Evolutionary conservation across 768 basidiomycete species (phyloP), one percentile per base, ranked within the genome.

Genomic region (Tremella mesenterica): DNA sequence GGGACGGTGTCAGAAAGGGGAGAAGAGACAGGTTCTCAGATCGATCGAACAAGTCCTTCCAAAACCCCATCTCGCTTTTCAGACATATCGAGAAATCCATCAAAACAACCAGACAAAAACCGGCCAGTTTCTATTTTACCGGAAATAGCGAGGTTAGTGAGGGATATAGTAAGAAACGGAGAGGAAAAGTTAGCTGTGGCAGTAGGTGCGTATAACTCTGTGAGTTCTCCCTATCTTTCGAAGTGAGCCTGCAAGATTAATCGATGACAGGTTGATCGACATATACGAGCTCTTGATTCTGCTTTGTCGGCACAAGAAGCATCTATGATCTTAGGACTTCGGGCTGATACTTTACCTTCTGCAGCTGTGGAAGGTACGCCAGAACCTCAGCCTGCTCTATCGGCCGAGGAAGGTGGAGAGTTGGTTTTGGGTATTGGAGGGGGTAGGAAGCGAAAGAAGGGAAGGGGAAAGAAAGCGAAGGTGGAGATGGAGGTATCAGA

Each of bases 141-240:
- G 18, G 63, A 69, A 45, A 74, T 74, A 26, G 68, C 63, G 2
- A 55, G 56, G 46, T 43, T 74, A 20, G 56, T 63, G 14, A 44
- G 61, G 29, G 68, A 70, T n/a, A 56, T 74, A 7, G 55, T 72
- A 8, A 18, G 69, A 34, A 65, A 67, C n/a, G 64, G 65, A 2
- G 71, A 74, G 20, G 73, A 74, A 49, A 74, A 74, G 44, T 64
- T 73, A 7, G 71, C 71, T 2, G 55, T 74, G 13, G 71, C 73
- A 14, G 55, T 65, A 2, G 71, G 65, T n/a, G 67, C 70, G 0
- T 74, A 74, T 51, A 71, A 73, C 34, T 56, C 70, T 28, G 71
- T 71, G 30, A 49, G 71, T 60, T n/a, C 3, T 5, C 20, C 14
- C 26, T 31, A 14, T 9, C n/a, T 7, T 46, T 7, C 13, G 9